Evolutionary conservation across 1,284 basidiomycete genomes (phyloP).

Genomic region (Puccinia coronata): DNA sequence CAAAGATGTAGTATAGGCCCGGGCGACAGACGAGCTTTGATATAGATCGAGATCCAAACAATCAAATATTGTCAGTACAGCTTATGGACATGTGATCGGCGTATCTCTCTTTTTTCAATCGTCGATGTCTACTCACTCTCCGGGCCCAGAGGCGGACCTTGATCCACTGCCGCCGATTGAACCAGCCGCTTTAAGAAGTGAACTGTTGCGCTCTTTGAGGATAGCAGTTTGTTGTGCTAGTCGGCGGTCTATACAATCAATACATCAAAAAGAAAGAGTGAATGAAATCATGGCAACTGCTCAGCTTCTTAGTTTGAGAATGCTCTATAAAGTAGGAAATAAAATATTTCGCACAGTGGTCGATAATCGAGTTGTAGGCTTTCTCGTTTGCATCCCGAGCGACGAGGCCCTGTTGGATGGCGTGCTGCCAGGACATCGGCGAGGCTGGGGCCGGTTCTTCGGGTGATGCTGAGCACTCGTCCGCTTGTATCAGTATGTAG

Average conservation of each 20-base stretch:
- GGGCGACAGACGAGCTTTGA: constrained; percentile 75
- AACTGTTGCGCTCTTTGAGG: constrained; percentile 82
- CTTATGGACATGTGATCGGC: not conserved
- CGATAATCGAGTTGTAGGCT: constrained; percentile 39
- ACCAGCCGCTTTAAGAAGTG: constrained; percentile 74
- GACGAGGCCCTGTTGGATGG: constrained; percentile 38
- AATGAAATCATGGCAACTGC: constrained; percentile 52
- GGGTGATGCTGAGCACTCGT: not conserved
- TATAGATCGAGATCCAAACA: no score
- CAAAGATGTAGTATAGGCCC: constrained; percentile 82
- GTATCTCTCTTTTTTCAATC: not conserved
- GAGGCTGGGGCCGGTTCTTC: not conserved
- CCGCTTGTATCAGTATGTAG: not conserved
- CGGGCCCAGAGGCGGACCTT: not conserved
- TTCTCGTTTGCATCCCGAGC: constrained; percentile 46
- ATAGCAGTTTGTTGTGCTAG: constrained; percentile 84
- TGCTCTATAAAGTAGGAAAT: no score
- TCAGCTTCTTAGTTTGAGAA: constrained; percentile 48
- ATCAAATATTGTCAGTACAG: not conserved
- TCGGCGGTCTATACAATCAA: constrained; percentile 69
- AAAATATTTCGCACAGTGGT: constrained; percentile 28
- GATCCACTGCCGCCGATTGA: constrained; percentile 61
- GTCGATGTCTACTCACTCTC: constrained; percentile 62
- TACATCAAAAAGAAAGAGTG: constrained; percentile 26
- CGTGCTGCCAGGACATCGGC: constrained; percentile 37